These are phyloP conservation scores for Strobilomyces dryophilus DNA, from an alignment of 768 basidiomycete genomes.

Conservation along the genomic window DNA sequence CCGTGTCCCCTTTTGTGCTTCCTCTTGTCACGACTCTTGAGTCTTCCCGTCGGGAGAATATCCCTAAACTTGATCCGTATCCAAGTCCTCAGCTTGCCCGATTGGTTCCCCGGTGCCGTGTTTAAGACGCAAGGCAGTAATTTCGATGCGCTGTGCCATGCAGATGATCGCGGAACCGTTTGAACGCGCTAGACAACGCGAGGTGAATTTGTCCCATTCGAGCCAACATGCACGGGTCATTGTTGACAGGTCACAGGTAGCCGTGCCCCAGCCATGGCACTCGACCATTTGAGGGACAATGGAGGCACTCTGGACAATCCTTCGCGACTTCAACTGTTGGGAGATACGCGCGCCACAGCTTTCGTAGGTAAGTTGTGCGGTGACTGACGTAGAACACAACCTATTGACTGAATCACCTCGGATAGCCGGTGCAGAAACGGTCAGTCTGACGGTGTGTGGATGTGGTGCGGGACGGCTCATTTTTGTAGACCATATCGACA, in stretches of 20 bases:
- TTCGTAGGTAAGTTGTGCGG: slow-evolving; percentile 11
- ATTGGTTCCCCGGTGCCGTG: slow-evolving; percentile 23
- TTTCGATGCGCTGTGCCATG: slow-evolving; percentile 4
- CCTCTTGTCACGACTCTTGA: too few relatives aligned
- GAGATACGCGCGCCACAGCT: neutral
- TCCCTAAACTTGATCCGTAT: too few relatives aligned
- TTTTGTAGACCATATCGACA: slow-evolving; percentile 9
- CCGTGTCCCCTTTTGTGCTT: too few relatives aligned
- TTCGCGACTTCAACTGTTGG: slow-evolving; percentile 10
- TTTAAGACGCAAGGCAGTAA: slow-evolving; percentile 25
- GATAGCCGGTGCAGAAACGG: slow-evolving; percentile 22
- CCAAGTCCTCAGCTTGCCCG: slow-evolving; percentile 13
- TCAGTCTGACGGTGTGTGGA: neutral
- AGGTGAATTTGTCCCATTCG: slow-evolving; percentile 1
- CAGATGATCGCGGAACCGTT: slow-evolving; percentile 17
- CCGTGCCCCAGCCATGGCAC: slow-evolving; percentile 9
- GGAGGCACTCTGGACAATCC: neutral
- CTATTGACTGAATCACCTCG: neutral
- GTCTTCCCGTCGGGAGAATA: too few relatives aligned
- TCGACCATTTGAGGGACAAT: slow-evolving; percentile 4
- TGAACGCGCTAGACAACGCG: slow-evolving; percentile 9
- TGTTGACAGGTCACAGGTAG: slow-evolving; percentile 8
- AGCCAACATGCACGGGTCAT: neutral
- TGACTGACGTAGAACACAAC: neutral
- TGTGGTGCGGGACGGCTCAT: neutral